Evolutionary conservation across 176 grass and related monocot genomes (phyloP).

Genomic region (Zea luxurians): DNA sequence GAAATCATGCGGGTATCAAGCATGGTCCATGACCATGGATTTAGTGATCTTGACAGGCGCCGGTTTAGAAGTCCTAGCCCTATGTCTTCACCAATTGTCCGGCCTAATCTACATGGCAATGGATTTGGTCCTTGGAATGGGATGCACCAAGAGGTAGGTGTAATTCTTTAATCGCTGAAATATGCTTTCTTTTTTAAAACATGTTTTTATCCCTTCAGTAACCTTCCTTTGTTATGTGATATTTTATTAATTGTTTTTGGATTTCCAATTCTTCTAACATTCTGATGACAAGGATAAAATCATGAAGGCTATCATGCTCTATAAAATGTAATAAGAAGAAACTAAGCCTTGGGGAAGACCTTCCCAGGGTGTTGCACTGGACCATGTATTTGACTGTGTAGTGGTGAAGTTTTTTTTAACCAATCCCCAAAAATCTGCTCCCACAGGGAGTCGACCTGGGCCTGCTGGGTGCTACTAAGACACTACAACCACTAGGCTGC

Average conservation of each 20-base stretch:
- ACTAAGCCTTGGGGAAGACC: no score
- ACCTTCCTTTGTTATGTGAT: not conserved
- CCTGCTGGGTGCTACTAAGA: not conserved
- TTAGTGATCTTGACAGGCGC: slow-evolving; percentile 55
- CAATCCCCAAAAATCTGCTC: not conserved
- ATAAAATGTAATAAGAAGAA: not conserved
- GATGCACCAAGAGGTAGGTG: slow-evolving; percentile 53
- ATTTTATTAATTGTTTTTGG: slow-evolving; percentile 3
- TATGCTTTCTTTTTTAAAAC: not conserved
- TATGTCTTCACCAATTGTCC: slow-evolving; percentile 62
- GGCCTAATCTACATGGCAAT: slow-evolving; percentile 65
- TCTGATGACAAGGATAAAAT: not conserved
- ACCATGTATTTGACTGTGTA: no score
- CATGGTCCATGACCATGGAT: slow-evolving; percentile 59
- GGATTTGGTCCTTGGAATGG: slow-evolving; percentile 65
- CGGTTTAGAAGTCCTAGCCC: slow-evolving; percentile 66
- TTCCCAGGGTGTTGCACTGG: no score
- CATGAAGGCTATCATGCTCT: not conserved
- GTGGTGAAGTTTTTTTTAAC: no score
- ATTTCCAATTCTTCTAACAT: not conserved
- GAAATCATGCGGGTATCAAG: slow-evolving; percentile 71
- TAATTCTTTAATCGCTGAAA: slow-evolving; percentile 4
- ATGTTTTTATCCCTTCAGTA: slow-evolving; percentile 20
- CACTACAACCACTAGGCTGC: not conserved
- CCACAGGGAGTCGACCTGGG: not conserved